Evolutionary conservation across 2,329 filamentous ascomycete genomes (phyloP), one percentile per base, ranked within the genome.

Genomic region (Neonectria coccinea): DNA sequence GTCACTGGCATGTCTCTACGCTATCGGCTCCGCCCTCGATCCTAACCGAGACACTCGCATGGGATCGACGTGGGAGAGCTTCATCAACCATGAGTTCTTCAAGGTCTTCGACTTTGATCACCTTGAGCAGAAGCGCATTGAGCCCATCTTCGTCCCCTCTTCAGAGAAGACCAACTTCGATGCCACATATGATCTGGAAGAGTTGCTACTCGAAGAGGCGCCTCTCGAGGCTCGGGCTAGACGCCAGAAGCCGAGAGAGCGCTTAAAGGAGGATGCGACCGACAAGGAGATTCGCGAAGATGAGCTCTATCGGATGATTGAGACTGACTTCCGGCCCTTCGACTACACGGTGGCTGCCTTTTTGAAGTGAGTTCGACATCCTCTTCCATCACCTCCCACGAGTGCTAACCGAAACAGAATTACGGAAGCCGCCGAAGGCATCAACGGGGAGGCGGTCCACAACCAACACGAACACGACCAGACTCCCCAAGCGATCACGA

Each of bases 81-180:
- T 97, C 76, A 93, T 88, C 5, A 86, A 92, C 67, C 92, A 97
- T 75, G 91, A 94, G 7, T 98, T 98, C 83, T 99, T 99, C 83
- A 86, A 90, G 44, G 82, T 86, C 3, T 88, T 98, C 70, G 91
- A 98, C 76, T 99, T 99, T 70, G 89, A 88, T 14, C 89, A 90
- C 0, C 81, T 99, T 39, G 93, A 97, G 77, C 85, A 89, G 68
- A 98, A 97, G 77, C 89, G 94, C 75, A 90, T 98, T 48, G 91
- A 94, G 71, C 96, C 96, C 0, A 89, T 98, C 4, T 99, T 99
- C 77, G 88, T 92, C 20, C 96, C 96, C 0, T 97, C 95, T 0
- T 94, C 93, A 60, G 96, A 98, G 53, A 99, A 99, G 86, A 98
- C 96, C 4, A 99, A 99, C 78, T 99, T 99, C 71, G 96, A 99